Percentiles rank a stretch among this genome's conserved stretches.
Conservation (phyloP, 495 filamentous ascomycete species). For the Patellaria atrata region DNA sequence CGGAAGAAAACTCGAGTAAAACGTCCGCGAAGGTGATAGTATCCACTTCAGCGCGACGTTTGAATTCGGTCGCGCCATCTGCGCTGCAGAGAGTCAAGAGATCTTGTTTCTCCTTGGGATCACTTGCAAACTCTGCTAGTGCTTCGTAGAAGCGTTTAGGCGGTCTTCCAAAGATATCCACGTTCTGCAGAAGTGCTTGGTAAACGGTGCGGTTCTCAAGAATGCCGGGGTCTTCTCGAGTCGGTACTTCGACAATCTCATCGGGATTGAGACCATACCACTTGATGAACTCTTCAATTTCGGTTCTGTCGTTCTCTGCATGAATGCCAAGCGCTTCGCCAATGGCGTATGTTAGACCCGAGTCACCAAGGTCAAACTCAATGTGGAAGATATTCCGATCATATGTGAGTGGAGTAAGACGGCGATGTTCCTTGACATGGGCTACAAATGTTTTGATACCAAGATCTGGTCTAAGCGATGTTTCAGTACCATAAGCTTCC, state of each 20-base stretch:
- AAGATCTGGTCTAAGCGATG: constrained; percentile 68
- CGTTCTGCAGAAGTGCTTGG: constrained; percentile 81
- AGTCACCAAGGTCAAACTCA: constrained; percentile 86
- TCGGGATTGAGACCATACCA: constrained; percentile 74
- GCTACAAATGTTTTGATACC: constrained; percentile 73
- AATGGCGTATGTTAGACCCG: constrained; percentile 87
- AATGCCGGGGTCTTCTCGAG: constrained; percentile 60
- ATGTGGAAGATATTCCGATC: constrained; percentile 99
- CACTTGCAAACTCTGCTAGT: constrained; percentile 70
- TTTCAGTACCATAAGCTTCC: constrained; percentile 71
- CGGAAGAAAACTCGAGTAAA: constrained; percentile 73
- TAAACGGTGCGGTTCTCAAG: constrained; percentile 86
- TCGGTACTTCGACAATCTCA: constrained; percentile 78
- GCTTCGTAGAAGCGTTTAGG: constrained; percentile 96
- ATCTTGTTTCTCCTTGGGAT: constrained; percentile 67
- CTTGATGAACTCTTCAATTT: constrained; percentile 73
- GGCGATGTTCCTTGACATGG: constrained; percentile 85
- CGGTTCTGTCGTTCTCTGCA: constrained; percentile 69
- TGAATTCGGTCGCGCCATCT: constrained; percentile 87
- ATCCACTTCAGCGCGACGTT: constrained; percentile 84
- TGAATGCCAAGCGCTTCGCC: constrained; percentile 97
- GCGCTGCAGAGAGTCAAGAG: constrained; percentile 63
- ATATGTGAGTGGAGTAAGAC: constrained; percentile 76
- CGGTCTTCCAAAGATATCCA: constrained; percentile 93
- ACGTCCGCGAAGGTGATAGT: constrained; percentile 87